Conservation (phyloP, 371 early-diverging fungal species). For the Actinomucor elegans region DNA sequence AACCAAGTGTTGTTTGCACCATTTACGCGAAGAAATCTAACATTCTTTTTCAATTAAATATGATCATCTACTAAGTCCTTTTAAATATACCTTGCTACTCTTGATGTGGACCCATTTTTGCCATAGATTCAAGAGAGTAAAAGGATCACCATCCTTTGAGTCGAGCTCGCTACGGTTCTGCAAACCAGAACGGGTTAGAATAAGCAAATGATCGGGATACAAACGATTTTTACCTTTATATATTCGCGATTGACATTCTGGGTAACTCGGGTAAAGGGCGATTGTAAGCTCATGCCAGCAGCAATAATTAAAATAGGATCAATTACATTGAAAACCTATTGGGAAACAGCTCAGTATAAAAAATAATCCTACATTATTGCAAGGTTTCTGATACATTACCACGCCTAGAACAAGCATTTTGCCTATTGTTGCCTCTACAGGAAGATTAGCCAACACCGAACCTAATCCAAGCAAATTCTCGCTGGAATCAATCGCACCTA, state of each 20-base stretch:
- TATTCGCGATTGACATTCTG: conserved; percentile 45
- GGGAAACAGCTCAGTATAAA: no score
- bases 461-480: conserved; percentile 84
- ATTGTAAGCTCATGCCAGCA: conserved; percentile 72
- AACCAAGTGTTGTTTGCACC: conserved; percentile 64
- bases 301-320: conserved; percentile 83
- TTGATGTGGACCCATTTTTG: conserved; percentile 64
- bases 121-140: conserved; percentile 65
- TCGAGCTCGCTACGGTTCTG: conserved; percentile 55
- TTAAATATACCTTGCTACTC: conserved; percentile 33
- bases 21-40: conserved; percentile 52
- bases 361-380: not conserved
- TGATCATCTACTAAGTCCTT: not conserved
- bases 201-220: no score
- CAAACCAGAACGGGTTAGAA: no score
- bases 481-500: conserved; percentile 54
- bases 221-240: conserved; percentile 25
- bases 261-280: conserved; percentile 59
- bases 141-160: conserved; percentile 66
- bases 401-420: conserved; percentile 80
- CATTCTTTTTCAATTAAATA: not conserved
- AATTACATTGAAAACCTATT: conserved; percentile 59
- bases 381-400: no score
- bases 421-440: conserved; percentile 85
- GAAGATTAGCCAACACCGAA: conserved; percentile 76